Evolutionary conservation across 495 filamentous ascomycete species (phyloP), one percentile per base, ranked within the genome.

Genomic region (Trichoderma virens): DNA sequence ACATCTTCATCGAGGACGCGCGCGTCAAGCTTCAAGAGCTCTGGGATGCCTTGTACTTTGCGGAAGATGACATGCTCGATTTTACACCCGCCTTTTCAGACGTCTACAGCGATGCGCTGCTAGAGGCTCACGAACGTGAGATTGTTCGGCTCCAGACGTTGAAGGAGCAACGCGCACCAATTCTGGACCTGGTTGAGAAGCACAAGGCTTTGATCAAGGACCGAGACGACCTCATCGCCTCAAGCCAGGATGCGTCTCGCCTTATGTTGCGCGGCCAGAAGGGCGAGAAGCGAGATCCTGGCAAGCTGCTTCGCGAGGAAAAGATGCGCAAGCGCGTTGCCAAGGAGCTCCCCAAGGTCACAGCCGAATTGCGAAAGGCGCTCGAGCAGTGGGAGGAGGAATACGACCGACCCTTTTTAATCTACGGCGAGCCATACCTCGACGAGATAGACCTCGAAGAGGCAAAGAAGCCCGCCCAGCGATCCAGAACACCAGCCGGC

Each of bases 261-360:
- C 80, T 99, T 16, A 90, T 97, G 86, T 83, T 83, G 65, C 89
- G 92, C 43, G 93, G 93, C 2, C 86, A 88, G 63, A 96, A 93
- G 76, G 90, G 92, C 60, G 92, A 97, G 73, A 87, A 85, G 70
- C 89, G 94, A 69, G 94, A 99, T 73, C 94, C 94, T 0, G 92
- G 91, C 31, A 91, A 95, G 73, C 80, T 99, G n/a, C 78, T 99
- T 32, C 84, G 94, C 28, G 94, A 99, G 71, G 94, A 99, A 78
- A 98, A 97, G 82, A 94, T 97, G 91, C 85, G 94, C 45, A 99
- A 98, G 83, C 81, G 92, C 30, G 96, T 98, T 65, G 82, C 91
- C 18, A 97, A 97, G 75, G 94, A 99, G 67, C 80, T 99, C 51
- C 94, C 94, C 6, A 98, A 94, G 74, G 80, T 99, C 18, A 89